Base-by-base conservation (phyloP, 2,329 filamentous ascomycete genomes). In the Colletotrichum sp. region DNA sequence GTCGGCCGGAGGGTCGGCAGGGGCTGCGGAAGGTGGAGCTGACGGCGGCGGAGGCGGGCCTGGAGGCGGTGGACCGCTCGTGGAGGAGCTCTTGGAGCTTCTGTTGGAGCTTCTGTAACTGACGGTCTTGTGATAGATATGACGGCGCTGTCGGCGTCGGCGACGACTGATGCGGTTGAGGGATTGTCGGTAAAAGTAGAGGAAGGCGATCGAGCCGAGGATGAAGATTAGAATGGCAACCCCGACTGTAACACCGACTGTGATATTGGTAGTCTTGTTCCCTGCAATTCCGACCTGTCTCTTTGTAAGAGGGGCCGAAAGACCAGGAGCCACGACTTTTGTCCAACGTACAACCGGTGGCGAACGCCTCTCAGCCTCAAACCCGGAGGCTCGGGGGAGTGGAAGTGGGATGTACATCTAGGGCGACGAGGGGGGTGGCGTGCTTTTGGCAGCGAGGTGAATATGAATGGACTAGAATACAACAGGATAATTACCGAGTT, bases 221-320 rank as follows among this genome's bases (percentile, higher is more conserved):
- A 89, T 70, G 72, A 88, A 88, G 24, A 84, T 78, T 30, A 83
- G 83, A 24, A 88, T 80, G 6, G 86, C 80, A 55, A 89, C 80
- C 73, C 85, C 87, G 60, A 89, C 84, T 5, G 86, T 82, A 74
- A 87, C 81, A 70, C 87, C 87, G 71, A 88, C 88, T 39, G 84
- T 86, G 68, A 83, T 81, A 78, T 88, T 86, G 39, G 82, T 84
- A 52, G 85, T 83, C 18, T 83, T 62, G 10, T 66, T 66, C 13
- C 75, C 75, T 24, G 75, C 57, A 32, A 74, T 76, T 5, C 65
- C 69, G 60, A 76, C 60, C 49, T 76, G 75, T 39, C 75, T 71
- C 36, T 34, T 71, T 9, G 52, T n/a, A 32, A 76, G 18, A 32
- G 34, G 18, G 55, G 30, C n/a, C 55, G 15, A 8, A 32, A 16